Conservation (phyloP, 495 filamentous ascomycete species). For the Aspergillus mulundensis region DNA sequence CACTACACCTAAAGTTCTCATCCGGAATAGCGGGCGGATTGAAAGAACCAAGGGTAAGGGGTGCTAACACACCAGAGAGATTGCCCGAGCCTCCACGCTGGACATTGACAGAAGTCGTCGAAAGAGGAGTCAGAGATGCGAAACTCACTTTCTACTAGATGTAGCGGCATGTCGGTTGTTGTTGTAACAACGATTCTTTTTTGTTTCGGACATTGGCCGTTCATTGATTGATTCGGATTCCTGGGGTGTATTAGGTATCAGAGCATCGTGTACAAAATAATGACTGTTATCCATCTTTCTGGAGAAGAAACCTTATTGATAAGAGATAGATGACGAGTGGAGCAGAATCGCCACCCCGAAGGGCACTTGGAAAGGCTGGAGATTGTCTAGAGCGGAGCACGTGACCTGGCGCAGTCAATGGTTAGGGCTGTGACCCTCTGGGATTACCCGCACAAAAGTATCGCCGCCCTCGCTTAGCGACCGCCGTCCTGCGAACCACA, state of each 20-base stretch:
- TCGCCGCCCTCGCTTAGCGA: constrained; percentile 38
- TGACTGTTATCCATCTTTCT: not conserved
- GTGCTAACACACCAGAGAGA: constrained; percentile 28
- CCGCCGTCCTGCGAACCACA: constrained; percentile 33
- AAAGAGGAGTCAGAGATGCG: constrained; percentile 30
- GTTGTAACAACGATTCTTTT: not conserved
- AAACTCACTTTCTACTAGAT: constrained; percentile 31
- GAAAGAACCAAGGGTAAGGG: constrained; percentile 55
- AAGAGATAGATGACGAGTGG: not conserved
- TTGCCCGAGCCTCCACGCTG: constrained; percentile 29
- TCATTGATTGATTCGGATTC: not conserved
- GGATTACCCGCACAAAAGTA: constrained; percentile 36
- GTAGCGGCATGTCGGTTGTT: not conserved
- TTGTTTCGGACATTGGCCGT: not conserved
- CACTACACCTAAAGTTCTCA: constrained; percentile 82
- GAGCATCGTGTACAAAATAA: not conserved
- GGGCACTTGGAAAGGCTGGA: not conserved
- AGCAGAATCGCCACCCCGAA: not conserved
- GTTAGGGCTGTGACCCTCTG: constrained; percentile 44
- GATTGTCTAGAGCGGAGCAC: constrained; percentile 14
- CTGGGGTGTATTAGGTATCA: not conserved
- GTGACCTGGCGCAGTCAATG: constrained; percentile 24
- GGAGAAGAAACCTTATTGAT: too few relatives aligned
- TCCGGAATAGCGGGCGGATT: constrained; percentile 79
- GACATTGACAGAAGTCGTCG: constrained; percentile 32